Evolutionary conservation across 1,284 basidiomycete species (phyloP), one percentile per base, ranked within the genome.

Genomic region (Thecaphora thlaspeos): DNA sequence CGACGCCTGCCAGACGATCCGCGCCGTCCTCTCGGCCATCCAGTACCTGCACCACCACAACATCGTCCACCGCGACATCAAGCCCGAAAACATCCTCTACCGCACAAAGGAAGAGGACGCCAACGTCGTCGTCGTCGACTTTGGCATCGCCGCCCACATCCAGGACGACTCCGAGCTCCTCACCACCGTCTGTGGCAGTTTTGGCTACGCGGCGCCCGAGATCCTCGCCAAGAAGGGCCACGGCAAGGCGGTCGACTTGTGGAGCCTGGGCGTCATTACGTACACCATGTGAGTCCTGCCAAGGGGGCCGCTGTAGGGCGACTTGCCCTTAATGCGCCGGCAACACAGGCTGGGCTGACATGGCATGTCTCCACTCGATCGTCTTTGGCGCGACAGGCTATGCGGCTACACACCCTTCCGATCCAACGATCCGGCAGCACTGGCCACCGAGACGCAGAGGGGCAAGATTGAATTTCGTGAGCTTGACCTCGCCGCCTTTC

Each of bases 201-300:
- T 94, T 58, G 93, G 93, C 1, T 97, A 97, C 73, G 90, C 93
- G 19, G 92, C 93, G 2, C 77, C 77, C 23, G 94, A 98, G 77
- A 89, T 98, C 5, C 81, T 97, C 23, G 84, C 83, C 55, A 87
- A 88, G 68, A 79, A 83, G 37, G 90, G 90, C 0, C 92, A 98
- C 74, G 88, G 91, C 32, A 91, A 91, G 77, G 86, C 89, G 7
- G 92, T 96, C 11, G 94, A 97, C 77, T 80, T 94, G 38, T 97
- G 94, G 94, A 87, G 88, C 45, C 87, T 87, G 11, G 94, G 94
- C 0, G 86, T 97, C 61, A 95, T 98, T 69, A 89, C 91, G 14
- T 98, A 95, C 48, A 79, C 78, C 17, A 71, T 81, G 60, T 34
- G 15, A 34, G 30, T 36, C 53, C 53, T 19, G 5, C 17, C 4